Conservation (phyloP, 192 early-diverging fungal genomes). For the Coemansia biformis region DNA sequence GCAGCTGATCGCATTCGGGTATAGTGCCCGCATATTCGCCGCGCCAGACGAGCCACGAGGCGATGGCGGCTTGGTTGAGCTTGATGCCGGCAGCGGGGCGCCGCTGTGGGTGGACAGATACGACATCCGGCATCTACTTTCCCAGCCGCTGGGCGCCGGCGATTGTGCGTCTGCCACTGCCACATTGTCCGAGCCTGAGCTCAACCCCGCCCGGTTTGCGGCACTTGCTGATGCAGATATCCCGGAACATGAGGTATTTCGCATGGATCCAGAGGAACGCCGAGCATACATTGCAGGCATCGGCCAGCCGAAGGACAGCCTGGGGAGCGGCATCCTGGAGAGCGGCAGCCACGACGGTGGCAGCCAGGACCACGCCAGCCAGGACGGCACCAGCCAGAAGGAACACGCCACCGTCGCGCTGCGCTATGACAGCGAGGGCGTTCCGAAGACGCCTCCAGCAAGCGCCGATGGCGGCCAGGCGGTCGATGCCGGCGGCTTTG, state of each 20-base stretch:
- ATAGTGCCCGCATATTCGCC: slow-evolving; percentile 19
- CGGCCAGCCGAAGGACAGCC: not conserved
- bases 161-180: no score
- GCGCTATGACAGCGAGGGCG: not conserved
- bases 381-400: not conserved
- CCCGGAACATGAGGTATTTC: slow-evolving; percentile 8
- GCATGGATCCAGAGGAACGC: slow-evolving; percentile 12
- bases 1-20: slow-evolving; percentile 15
- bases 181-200: slow-evolving; percentile 4
- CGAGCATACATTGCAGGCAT: slow-evolving; percentile 12
- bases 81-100: not conserved
- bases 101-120: slow-evolving; percentile 21
- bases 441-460: no score
- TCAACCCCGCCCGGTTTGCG: slow-evolving; percentile 16
- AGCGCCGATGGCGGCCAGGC: no score
- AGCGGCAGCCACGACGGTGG: no score
- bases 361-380: no score
- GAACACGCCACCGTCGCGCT: not conserved
- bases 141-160: not conserved
- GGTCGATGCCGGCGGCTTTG: not conserved
- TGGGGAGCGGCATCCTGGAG: no score
- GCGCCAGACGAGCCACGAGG: not conserved
- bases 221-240: slow-evolving; percentile 2
- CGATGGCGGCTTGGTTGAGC: slow-evolving; percentile 10
- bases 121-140: slow-evolving; percentile 34